Base-by-base conservation (phyloP, 2,329 filamentous ascomycete species). In the Lasiodiplodia sp. region DNA sequence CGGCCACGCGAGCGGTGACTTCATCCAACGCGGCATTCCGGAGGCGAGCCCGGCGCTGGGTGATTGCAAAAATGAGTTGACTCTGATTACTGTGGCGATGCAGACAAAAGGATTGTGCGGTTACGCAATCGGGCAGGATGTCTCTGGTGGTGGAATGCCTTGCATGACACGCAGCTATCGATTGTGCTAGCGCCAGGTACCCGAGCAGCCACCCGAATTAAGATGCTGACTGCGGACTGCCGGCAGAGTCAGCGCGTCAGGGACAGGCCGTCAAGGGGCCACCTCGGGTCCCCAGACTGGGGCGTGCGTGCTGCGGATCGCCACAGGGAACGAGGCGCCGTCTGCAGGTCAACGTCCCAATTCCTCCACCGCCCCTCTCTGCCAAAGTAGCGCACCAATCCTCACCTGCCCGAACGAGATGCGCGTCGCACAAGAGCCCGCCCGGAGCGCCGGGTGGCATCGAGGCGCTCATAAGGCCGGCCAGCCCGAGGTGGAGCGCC, bases 131-230 rank as follows among this genome's bases (percentile, higher is more conserved):
- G 64, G 64, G 64, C 49, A 31, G 64, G 51, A 52, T 57, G 64
- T 66, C 64, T 28, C 63, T 37, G n/a, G 31, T 18, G 25, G 47
- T 31, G 47, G 62, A 37, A 68, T 64, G 47, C 57, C 66, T 68
- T 68, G 66, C 66, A 68, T 68, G 58, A 55, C 55, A 52, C 51
- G 28, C 31, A 51, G 44, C 56, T 62, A 67, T 67, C 65, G 66
- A 67, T 38, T 55, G 55, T 52, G 21, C 56, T 68, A 68, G 66
- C 66, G 57, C 40, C 66, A 68, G 66, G 66, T 68, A 68, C 66
- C 57, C 66, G 55, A 65, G 28, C 18, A 53, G 62, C 49, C 62
- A 52, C 37, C 62, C 62, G 62, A 40, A 65, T 53, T 65, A 65
- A 65, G 62, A 55, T 53, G 62, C 62, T 65, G 62, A 53, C 62